These are phyloP conservation scores for Sphagnum contortum DNA, from an alignment of 225 moss, liverwort and hornwort genomes.

Conservation along the genomic window DNA sequence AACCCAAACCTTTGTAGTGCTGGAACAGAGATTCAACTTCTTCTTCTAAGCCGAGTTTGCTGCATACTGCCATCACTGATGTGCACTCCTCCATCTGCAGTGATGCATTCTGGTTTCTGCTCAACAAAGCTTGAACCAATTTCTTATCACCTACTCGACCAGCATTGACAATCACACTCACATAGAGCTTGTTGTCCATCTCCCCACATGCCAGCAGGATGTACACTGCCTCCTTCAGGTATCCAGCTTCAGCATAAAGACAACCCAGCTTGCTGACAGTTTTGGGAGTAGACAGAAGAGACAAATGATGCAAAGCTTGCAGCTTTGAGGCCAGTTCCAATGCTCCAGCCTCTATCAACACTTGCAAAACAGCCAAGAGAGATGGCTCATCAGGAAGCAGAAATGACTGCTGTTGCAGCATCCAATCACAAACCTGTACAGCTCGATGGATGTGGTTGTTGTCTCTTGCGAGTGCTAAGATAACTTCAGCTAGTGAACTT, in stretches of 20 bases:
- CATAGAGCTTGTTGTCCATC: conserved; percentile 2
- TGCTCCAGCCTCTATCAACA: conserved; percentile 39
- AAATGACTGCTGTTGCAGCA: conserved; percentile 40
- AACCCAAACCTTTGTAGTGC: conserved; percentile 17
- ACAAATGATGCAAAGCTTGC: conserved; percentile 26
- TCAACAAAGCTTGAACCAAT: conserved; percentile 21
- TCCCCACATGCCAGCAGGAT: no score
- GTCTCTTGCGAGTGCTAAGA: conserved; percentile 36
- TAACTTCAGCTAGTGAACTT: conserved; percentile 24
- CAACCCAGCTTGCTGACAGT: conserved; percentile 15
- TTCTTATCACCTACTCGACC: conserved; percentile 28
- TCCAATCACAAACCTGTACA: conserved; percentile 52
- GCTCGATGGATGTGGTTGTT: conserved; percentile 27
- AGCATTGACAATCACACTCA: conserved; percentile 48
- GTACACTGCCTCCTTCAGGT: conserved; percentile 28
- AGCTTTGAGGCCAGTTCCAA: conserved; percentile 41
- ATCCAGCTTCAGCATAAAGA: conserved; percentile 41
- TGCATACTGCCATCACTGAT: conserved; percentile 48
- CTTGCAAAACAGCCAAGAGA: conserved; percentile 28
- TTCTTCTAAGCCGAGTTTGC: conserved; percentile 49
- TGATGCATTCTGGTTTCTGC: conserved; percentile 10
- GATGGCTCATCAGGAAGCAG: conserved; percentile 49
- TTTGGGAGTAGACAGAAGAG: conserved; percentile 11
- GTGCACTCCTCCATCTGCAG: conserved; percentile 40
- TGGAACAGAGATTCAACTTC: conserved; percentile 34